Percentiles rank a stretch among this genome's conserved stretches.
phyloP scores from a whole-genome alignment of 768 basidiomycete genomes.

The Podaxis rugospora region DNA sequence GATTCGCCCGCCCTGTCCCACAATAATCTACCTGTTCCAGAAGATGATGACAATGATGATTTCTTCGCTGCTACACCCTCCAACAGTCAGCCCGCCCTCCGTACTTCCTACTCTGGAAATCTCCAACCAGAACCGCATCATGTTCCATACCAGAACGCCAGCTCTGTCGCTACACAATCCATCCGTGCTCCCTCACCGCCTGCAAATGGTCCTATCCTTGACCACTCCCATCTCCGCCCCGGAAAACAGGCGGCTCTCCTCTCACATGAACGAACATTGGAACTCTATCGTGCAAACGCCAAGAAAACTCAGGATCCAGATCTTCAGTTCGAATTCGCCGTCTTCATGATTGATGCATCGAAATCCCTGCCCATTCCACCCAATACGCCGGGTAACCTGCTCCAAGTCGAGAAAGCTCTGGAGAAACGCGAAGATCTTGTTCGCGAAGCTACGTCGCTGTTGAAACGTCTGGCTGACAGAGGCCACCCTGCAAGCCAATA shows the following conservation, averaged over 20 bases:
- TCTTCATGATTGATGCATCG: conserved; percentile 97
- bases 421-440: conserved; percentile 86
- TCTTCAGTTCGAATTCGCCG: conserved; percentile 96
- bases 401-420: conserved; percentile 75
- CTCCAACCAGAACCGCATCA: conserved; percentile 20
- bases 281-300: conserved; percentile 95
- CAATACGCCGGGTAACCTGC: conserved; percentile 64
- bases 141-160: conserved; percentile 26
- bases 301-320: conserved; percentile 99
- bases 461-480: conserved; percentile 89
- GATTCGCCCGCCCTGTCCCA: conserved; percentile 31
- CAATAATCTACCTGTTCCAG: conserved; percentile 35
- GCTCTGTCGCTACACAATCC: conserved; percentile 48
- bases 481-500: conserved; percentile 95
- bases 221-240: conserved; percentile 90
- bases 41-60: conserved; percentile 46
- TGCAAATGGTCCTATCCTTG: conserved; percentile 65
- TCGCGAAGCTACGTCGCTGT: conserved; percentile 79
- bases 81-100: conserved; percentile 24
- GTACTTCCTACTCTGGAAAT: conserved; percentile 28
- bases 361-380: conserved; percentile 81
- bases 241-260: conserved; percentile 91
- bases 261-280: conserved; percentile 93
- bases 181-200: conserved; percentile 65
- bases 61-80: conserved; percentile 37